Base-by-base conservation (phyloP, 331 rosid species). In the Pyracantha coccinea region DNA sequence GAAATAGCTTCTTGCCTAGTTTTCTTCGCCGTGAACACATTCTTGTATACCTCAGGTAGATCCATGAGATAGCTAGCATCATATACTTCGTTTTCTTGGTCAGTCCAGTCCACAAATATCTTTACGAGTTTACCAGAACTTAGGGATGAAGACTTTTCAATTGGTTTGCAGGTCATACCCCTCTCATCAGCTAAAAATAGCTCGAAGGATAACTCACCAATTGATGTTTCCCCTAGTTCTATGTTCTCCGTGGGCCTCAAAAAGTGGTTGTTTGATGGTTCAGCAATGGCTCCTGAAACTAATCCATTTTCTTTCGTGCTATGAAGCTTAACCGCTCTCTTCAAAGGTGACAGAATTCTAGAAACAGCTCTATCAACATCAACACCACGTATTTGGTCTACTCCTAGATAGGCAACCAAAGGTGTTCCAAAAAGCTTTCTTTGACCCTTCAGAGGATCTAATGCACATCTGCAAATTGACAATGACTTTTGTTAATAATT, bases 1-100 rank as follows among this genome's bases (percentile, higher is more conserved):
- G 99, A 95, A 71, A 90, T 86, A 52, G 99, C 91, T 83, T 95
- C 99, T 84, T 85, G 99, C 77, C 82, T 80, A 73, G 98, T 95
- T 86, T 92, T 95, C 84, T 92, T 95, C 62, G 82, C 93, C n/a
- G 86, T 81, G 85, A 81, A 85, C 57, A 90, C 91, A 65, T 93
- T 79, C 86, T 89, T 91, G 73, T 83, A 86, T 44, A 90, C 97
- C 81, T 87, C 98, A 20, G 99, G 99, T 71, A 95, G 91, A 84
- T 92, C 98, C 85, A 86, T 85, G 80, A 95, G 89, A 77, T 85
- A 92, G 89, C 85, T 78, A 32, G 89, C 77, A 78, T 95, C 98
- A 80, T 92, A 95, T 69, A 84, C 32, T 69, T 85, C 86, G 53
- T 82, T 75, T 82, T 90, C 98, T 85, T 69, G 83, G 38, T 85